A percentile compares a stretch with the other conserved stretches of the same genome.
These are phyloP conservation scores for Patellifolia procumbens DNA, from an alignment of 179 eudicot genomes.

Conservation along the genomic window DNA sequence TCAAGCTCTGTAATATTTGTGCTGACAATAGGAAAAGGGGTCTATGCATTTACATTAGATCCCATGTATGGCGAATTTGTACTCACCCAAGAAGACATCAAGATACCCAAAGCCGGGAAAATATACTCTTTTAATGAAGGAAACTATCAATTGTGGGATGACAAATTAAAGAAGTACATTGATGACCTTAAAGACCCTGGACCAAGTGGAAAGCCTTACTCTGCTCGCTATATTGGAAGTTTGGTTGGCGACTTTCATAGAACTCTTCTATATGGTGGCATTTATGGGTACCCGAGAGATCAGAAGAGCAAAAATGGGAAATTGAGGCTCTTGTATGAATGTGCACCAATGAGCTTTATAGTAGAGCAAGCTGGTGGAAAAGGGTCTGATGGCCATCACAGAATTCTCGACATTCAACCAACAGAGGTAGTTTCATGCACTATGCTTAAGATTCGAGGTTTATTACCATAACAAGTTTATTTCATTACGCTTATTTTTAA, in stretches of 20 bases:
- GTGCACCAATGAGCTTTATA: slow-evolving; percentile 95
- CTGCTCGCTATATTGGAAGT: slow-evolving; percentile 86
- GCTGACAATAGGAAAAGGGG: slow-evolving; percentile 79
- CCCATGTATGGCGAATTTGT: slow-evolving; percentile 96
- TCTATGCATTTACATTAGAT: slow-evolving; percentile 72
- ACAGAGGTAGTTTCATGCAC: slow-evolving; percentile 47
- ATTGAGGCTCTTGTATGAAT: slow-evolving; percentile 83
- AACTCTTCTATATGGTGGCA: slow-evolving; percentile 83
- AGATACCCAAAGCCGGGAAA: slow-evolving; percentile 85
- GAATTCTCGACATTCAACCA: slow-evolving; percentile 85
- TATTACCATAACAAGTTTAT: too few species aligned
- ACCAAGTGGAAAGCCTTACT: slow-evolving; percentile 78
- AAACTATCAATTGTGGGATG: slow-evolving; percentile 92
- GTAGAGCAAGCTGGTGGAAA: slow-evolving; percentile 97
- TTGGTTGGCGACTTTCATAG: slow-evolving; percentile 92
- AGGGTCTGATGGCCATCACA: slow-evolving; percentile 80
- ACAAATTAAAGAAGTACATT: slow-evolving; percentile 79
- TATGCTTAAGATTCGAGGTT: too few species aligned
- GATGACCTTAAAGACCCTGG: slow-evolving; percentile 92
- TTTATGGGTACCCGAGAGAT: slow-evolving; percentile 90
- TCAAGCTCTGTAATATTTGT: slow-evolving; percentile 92
- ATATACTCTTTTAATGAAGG: slow-evolving; percentile 94
- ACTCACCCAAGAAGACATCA: slow-evolving; percentile 67
- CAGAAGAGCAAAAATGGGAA: slow-evolving; percentile 89
- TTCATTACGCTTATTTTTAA: not conserved